Base-by-base conservation (phyloP, 768 basidiomycete genomes). In the Tulasnella sp. region DNA sequence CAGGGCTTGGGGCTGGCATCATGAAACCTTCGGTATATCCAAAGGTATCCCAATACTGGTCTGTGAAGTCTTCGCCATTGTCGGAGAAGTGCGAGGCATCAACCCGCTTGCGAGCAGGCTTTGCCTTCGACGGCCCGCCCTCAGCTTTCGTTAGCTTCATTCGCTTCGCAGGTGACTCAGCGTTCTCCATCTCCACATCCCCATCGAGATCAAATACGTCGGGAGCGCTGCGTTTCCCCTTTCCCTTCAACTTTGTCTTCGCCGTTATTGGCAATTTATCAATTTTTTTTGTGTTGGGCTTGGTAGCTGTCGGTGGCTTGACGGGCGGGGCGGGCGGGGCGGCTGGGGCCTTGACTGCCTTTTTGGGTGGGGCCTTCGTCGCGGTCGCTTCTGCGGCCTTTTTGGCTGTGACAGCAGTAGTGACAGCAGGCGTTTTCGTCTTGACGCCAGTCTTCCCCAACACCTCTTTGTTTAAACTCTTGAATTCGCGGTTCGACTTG, bases 401-500 rank as follows among this genome's bases (percentile, higher is more conserved):
- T 22, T 55, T 55, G 5, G 53, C 17, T 11, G 53, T 41, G 24
- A 27, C 27, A 2, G 38, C 27, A 1, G 21, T 43, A 11, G 31
- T 29, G 9, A 29, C 27, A 7, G 27, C 44, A 8, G 54, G 15
- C 44, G 27, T 27, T 1, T 34, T 42, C 19, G n/a, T 7, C n/a
- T 19, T 48, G 5, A 10, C 19, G 3, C 54, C 54, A 45, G 54
- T 55, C 54, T 55, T 55, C 43, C 44, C 54, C 43, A 55, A 24
- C 21, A 55, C 54, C 43, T 55, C 54, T 41, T 55, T 55, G 42
- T 55, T 55, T 2, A 55, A 41, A 25, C 44, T 21, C 41, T 55
- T 55, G 54, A 55, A 55, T 15, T 55, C 54, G 10, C 54, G 5
- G 17, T 55, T 55, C 10, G 54, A 42, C 43, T 55, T 55, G 15